Base-by-base conservation (phyloP, 768 basidiomycete species). In the Mycena capillaripes region DNA sequence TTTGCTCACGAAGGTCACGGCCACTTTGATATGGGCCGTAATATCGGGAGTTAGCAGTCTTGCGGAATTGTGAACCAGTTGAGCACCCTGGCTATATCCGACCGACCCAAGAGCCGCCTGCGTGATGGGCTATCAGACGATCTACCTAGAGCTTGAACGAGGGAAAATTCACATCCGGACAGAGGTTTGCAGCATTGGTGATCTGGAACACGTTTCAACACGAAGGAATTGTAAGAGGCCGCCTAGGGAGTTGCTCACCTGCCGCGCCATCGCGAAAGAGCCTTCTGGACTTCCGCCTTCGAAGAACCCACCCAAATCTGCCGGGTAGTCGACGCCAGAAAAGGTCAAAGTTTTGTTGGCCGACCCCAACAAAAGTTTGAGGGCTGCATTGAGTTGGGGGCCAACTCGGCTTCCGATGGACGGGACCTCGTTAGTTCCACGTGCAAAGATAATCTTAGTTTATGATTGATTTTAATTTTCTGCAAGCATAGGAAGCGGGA, bases 21-120 rank as follows among this genome's bases (percentile, higher is more conserved):
- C 32, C 8, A n/a, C 46, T 5, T 34, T 63, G 14, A 63, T 63
- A 30, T 17, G 61, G 0, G 17, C 16, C 9, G 16, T 9, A 23
- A 50, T n/a, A 36, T 25, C 32, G 4, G 11, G 0, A 9, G 61
- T 4, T 0, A 63, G n/a, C 21, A 23, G 8, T 29, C 36, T 36
- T 10, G 48, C 61, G n/a, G 61, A 50, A 10, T 63, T 63, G 21
- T 63, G 61, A 30, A 63, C 48, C 12, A 63, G 44, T 21, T 63
- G 61, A 16, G 32, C 61, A 10, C 61, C 61, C 38, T 63, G 61
- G 14, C 46, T 50, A 7, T 63, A 63, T 34, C 61, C 61, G 6
- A 19, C 44, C 11, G 61, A 50, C 7, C 50, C 61, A 12, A 63
- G 30, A 3, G 46, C 34, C 0, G 61, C 48, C 61, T 63, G 44